Evolutionary conservation across 306 rosid species (phyloP).

Genomic region (Delonix regia): DNA sequence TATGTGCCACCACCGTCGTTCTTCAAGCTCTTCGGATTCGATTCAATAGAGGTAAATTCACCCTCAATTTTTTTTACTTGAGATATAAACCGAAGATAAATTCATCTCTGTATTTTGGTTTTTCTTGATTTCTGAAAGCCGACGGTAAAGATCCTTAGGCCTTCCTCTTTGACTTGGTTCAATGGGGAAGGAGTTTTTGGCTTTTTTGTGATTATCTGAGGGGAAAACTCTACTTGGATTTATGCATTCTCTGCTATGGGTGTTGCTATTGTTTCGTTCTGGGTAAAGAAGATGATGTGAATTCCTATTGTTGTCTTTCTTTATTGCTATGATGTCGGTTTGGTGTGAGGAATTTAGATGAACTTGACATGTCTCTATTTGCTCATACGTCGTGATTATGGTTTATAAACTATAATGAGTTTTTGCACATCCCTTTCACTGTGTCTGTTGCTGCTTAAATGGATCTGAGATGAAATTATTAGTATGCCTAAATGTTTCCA

Average conservation of each 20-base stretch:
- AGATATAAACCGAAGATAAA: too few species aligned
- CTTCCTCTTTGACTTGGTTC: too few species aligned
- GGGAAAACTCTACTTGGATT: too few species aligned
- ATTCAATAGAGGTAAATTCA: not conserved
- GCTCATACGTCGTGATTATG: not conserved
- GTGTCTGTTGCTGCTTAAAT: not conserved
- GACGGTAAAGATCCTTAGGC: too few species aligned
- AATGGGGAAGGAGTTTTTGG: too few species aligned
- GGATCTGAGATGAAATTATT: not conserved
- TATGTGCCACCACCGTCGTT: not conserved
- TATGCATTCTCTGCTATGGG: not conserved
- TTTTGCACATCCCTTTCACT: not conserved
- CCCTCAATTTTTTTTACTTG: too few species aligned
- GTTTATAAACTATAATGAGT: not conserved
- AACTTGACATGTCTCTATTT: not conserved
- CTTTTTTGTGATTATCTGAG: too few species aligned
- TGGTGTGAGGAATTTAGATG: not conserved
- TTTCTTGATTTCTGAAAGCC: not conserved
- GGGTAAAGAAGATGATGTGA: not conserved
- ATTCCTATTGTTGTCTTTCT: not conserved
- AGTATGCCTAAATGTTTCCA: not conserved
- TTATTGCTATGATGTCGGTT: not conserved
- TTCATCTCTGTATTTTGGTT: not conserved
- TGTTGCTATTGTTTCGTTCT: not conserved
- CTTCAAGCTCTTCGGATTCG: not conserved